Evolutionary conservation across 495 filamentous ascomycete genomes (phyloP), one percentile per base, ranked within the genome.

Genomic region (Hypoxylon crocopeplum): DNA sequence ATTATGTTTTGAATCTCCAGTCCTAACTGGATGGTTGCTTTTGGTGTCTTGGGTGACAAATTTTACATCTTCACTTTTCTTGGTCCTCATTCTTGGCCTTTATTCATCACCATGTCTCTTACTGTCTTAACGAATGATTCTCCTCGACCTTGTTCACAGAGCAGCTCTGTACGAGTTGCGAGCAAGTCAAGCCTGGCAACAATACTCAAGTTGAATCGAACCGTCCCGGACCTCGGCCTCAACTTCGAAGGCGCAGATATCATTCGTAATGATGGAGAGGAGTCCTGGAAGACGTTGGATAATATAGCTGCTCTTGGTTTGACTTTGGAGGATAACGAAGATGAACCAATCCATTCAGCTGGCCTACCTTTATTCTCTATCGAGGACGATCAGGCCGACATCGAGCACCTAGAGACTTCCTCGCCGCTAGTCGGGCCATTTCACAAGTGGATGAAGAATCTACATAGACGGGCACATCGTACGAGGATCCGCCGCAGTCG

Each of bases 401-500:
- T 16, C 32, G 57, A 47, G 20, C 46, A 65, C 13, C 44, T 29
- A 21, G 56, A 53, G 38, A 24, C 51, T 8, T 38, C 44, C 16
- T 21, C 59, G 5, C 49, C 67, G 25, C 44, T 46, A 19, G 51
- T 58, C 33, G 70, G 63, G 12, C 81, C 80, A 21, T 85, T 86
- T 60, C 75, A 81, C 22, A 82, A 76, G 68, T 86, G 83, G 83
- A 76, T 86, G 68, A 81, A 62, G 56, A 81, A 74, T n/a, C 68
- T 86, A 29, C 80, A 83, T 34, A 76, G 72, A 48, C 75, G 78
- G 64, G 77, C 76, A 51, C 70, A 77, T 34, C 75, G 73, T 41
- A 68, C 72, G n/a, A 72, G 67, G 33, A 64, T 55, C 39, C 30
- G 22, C 5, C 51, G 32, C 13, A 20, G 30, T 36, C 56, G 66